A percentile compares a stretch with the other conserved stretches of the same genome.
Conservation (phyloP, 768 basidiomycete genomes). For the Pleurotus tuber-regium region DNA sequence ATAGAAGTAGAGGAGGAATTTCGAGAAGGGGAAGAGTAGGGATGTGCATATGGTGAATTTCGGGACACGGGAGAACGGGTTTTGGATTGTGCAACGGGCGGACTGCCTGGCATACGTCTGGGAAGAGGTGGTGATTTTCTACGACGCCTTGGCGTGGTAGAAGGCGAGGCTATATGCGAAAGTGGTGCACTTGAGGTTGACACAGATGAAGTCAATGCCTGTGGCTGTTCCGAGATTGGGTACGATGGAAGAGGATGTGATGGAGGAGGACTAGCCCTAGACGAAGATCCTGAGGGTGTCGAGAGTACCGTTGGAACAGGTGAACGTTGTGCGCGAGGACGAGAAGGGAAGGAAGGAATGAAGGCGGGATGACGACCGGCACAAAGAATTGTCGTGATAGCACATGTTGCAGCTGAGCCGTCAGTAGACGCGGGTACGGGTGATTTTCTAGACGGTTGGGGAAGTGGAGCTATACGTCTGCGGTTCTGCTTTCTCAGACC, state of each 20-base stretch:
- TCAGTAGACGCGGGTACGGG: not conserved
- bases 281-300: not conserved
- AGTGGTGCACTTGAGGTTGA: not conserved
- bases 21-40: conserved; percentile 10
- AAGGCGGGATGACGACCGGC: conserved; percentile 27
- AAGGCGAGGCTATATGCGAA: conserved; percentile 4
- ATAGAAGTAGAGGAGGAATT: conserved; percentile 12
- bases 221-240: too few relatives aligned
- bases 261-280: not conserved
- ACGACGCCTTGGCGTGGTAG: conserved; percentile 4
- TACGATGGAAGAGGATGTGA: too few relatives aligned
- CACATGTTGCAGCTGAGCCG: conserved; percentile 23
- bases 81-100: conserved; percentile 13
- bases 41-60: conserved; percentile 6
- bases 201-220: not conserved
- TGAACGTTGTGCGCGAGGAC: not conserved
- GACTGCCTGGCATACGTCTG: conserved; percentile 20
- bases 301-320: not conserved
- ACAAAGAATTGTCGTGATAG: conserved; percentile 17
- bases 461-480: conserved; percentile 2
- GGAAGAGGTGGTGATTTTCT: conserved; percentile 24
- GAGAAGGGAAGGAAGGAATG: conserved; percentile 9
- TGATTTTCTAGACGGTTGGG: not conserved
- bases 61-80: conserved; percentile 14
- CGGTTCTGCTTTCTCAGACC: conserved; percentile 5